Percentiles rank a stretch among this genome's conserved stretches.
Evolutionary conservation across 345 rosid genomes (phyloP).

Genomic region (Eucalyptus polybractea): DNA sequence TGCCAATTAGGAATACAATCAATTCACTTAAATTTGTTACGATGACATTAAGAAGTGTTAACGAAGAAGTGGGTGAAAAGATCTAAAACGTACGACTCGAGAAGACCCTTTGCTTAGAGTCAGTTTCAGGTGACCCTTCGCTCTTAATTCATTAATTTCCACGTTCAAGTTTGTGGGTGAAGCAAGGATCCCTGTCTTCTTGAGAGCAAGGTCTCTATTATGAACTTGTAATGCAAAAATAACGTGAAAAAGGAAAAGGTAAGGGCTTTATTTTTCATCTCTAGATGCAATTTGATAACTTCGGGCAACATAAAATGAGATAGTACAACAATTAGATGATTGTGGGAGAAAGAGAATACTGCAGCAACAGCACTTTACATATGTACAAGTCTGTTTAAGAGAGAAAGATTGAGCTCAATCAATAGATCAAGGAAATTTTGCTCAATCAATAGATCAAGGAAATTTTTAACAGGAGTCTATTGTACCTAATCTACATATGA

Average conservation of each 20-base stretch:
- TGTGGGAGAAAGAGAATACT: background rate
- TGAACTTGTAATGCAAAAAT: background rate
- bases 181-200: background rate
- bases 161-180: background rate
- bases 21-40: background rate
- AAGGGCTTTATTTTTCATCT: background rate
- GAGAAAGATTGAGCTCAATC: background rate
- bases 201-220: background rate
- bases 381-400: background rate
- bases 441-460: background rate
- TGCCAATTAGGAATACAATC: background rate
- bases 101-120: background rate
- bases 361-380: background rate
- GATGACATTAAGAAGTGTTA: background rate
- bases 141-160: background rate
- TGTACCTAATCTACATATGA: background rate
- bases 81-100: background rate
- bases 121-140: background rate
- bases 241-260: background rate
- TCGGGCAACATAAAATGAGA: background rate
- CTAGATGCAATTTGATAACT: background rate
- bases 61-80: background rate
- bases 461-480: background rate
- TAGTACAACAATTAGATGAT: background rate
- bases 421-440: background rate